phyloP scores from a whole-genome alignment of 768 basidiomycete genomes.

The Termitomyces sp. region DNA sequence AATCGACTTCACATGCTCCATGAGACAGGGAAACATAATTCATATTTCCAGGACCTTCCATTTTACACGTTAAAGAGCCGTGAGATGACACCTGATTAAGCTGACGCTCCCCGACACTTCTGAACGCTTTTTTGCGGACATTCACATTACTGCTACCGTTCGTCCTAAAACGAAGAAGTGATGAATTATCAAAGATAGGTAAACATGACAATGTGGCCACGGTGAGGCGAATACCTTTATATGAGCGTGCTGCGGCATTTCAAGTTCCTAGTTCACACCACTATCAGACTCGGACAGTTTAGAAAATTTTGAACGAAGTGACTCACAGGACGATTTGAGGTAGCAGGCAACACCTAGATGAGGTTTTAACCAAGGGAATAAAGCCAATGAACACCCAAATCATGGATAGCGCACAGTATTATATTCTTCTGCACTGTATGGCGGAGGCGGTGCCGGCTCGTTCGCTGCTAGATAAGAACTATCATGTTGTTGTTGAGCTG shows the following conservation, averaged over 20 bases:
- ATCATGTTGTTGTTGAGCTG: background rate
- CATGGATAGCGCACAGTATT: background rate
- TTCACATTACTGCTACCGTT: background rate
- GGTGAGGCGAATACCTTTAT: background rate
- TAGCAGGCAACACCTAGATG: background rate
- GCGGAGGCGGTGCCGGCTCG: background rate
- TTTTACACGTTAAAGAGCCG: no score
- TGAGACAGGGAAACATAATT: no score
- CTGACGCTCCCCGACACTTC: no score
- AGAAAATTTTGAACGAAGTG: background rate
- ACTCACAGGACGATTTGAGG: background rate
- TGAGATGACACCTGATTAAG: no score
- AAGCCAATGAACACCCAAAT: background rate
- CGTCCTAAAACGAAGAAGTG: background rate
- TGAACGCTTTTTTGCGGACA: no score
- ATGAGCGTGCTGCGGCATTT: background rate
- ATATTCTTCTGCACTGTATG: background rate
- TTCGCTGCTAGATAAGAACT: background rate
- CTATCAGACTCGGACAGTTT: no score
- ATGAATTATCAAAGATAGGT: no score
- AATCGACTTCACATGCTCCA: no score
- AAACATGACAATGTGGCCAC: no score
- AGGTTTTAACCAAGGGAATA: no score
- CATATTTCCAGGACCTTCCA: background rate
- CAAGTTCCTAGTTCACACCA: background rate